Conservation (phyloP, 192 early-diverging fungal species). For the Dissophora globulifera region DNA sequence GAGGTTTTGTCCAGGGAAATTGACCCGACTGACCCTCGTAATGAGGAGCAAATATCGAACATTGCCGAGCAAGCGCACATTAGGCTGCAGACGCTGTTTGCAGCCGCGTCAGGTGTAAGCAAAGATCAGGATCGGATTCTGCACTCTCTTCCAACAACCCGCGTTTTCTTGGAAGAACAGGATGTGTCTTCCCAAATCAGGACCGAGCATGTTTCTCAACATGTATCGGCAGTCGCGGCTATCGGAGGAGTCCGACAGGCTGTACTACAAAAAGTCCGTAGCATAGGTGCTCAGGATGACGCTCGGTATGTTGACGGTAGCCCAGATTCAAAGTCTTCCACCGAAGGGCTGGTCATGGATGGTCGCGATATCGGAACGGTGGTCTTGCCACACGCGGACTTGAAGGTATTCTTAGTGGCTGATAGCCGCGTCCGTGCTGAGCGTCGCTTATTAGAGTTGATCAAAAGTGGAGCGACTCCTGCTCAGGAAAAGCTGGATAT, state of each 20-base stretch:
- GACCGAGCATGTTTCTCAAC: conserved; percentile 61
- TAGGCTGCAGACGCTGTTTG: conserved; percentile 10
- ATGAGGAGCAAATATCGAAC: conserved; percentile 35
- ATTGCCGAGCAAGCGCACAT: conserved; percentile 32
- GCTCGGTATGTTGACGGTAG: not conserved
- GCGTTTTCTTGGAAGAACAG: conserved; percentile 61
- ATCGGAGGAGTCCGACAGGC: conserved; percentile 64
- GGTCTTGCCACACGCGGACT: conserved; percentile 77
- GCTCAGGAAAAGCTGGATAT: conserved; percentile 19
- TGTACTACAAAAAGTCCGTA: conserved; percentile 65
- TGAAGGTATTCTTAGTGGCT: conserved; percentile 82
- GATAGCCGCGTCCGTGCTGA: conserved; percentile 72
- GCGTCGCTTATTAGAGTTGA: conserved; percentile 71
- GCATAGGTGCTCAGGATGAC: conserved; percentile 56
- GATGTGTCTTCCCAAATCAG: conserved; percentile 76
- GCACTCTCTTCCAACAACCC: conserved; percentile 28
- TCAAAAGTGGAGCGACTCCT: conserved; percentile 6
- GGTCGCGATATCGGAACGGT: conserved; percentile 84
- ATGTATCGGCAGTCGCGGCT: conserved; percentile 70
- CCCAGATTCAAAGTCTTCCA: not conserved
- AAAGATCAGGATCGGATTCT: too few relatives aligned
- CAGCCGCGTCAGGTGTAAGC: not conserved
- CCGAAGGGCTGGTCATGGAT: conserved; percentile 82
- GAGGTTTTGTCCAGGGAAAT: conserved; percentile 39
- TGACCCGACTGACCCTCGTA: conserved; percentile 51